Percentiles rank a stretch among this genome's conserved stretches.
Evolutionary conservation across 768 basidiomycete species (phyloP).

Genomic region (Phlebiopsis gigantea): DNA sequence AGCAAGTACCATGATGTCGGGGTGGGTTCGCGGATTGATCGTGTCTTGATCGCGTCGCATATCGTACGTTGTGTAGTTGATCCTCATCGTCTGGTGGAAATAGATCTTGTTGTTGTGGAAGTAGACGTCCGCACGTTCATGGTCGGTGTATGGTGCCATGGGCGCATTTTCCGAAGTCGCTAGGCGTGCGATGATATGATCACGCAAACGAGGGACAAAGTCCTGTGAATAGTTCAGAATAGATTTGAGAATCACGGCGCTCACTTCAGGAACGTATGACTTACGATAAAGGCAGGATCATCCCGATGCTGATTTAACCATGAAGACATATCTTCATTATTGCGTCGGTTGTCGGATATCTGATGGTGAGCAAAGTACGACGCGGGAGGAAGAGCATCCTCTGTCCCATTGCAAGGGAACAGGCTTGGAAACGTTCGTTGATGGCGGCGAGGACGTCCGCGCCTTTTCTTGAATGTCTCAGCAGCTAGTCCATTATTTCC

Average conservation of each 20-base stretch:
- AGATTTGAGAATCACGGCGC: no score
- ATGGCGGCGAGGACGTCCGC: not conserved
- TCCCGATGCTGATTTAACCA: slow-evolving; percentile 3
- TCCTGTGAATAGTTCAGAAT: slow-evolving; percentile 16
- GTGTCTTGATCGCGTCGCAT: slow-evolving; percentile 34
- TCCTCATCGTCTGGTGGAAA: slow-evolving; percentile 24
- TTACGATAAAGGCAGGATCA: slow-evolving; percentile 27
- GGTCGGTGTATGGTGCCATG: slow-evolving; percentile 19
- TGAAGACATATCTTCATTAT: not conserved
- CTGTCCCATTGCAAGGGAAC: not conserved
- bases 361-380: slow-evolving; percentile 18
- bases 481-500: not conserved
- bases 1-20: slow-evolving; percentile 27
- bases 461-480: not conserved
- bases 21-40: slow-evolving; percentile 32
- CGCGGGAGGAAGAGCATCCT: slow-evolving; percentile 8
- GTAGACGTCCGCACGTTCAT: slow-evolving; percentile 10
- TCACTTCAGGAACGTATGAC: not conserved
- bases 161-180: slow-evolving; percentile 20
- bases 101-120: slow-evolving; percentile 25
- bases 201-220: slow-evolving; percentile 25
- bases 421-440: not conserved
- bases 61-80: slow-evolving; percentile 42
- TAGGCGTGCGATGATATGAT: slow-evolving; percentile 26
- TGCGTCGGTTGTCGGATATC: slow-evolving; percentile 8